Conservation (phyloP, 345 rosid species). For the Salix caprea region DNA sequence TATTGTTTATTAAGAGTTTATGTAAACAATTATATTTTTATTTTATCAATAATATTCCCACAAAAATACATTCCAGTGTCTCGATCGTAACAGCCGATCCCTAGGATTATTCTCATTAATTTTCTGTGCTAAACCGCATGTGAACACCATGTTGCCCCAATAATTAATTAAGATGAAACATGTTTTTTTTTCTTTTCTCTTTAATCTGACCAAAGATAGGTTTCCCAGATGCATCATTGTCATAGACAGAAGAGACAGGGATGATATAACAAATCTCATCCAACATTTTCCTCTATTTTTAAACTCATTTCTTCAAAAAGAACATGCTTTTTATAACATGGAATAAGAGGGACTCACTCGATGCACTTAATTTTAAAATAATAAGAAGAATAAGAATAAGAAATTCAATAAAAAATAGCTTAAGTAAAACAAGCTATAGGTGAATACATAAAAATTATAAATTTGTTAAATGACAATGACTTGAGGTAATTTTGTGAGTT, state of each 20-base stretch:
- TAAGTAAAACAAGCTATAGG: too few species aligned
- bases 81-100: slow-evolving; percentile 23
- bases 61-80: slow-evolving; percentile 21
- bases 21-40: not conserved
- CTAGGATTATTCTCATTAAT: slow-evolving; percentile 14
- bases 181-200: not conserved
- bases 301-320: too few species aligned
- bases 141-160: slow-evolving; percentile 1
- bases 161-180: not conserved
- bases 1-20: not conserved
- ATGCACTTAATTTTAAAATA: too few species aligned
- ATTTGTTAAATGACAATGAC: too few species aligned
- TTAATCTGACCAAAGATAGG: not conserved
- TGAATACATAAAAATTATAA: too few species aligned
- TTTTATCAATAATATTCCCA: slow-evolving; percentile 9
- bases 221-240: not conserved
- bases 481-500: too few species aligned
- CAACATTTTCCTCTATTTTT: too few species aligned
- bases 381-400: too few species aligned
- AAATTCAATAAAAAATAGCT: too few species aligned
- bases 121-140: not conserved
- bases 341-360: too few species aligned
- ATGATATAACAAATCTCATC: not conserved
- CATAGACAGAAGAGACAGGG: not conserved
- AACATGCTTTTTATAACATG: too few species aligned